Percentiles rank a stretch among this genome's conserved stretches.
phyloP scores from a whole-genome alignment of 129 eudicot species.

The Centrapalus pauciflorus region DNA sequence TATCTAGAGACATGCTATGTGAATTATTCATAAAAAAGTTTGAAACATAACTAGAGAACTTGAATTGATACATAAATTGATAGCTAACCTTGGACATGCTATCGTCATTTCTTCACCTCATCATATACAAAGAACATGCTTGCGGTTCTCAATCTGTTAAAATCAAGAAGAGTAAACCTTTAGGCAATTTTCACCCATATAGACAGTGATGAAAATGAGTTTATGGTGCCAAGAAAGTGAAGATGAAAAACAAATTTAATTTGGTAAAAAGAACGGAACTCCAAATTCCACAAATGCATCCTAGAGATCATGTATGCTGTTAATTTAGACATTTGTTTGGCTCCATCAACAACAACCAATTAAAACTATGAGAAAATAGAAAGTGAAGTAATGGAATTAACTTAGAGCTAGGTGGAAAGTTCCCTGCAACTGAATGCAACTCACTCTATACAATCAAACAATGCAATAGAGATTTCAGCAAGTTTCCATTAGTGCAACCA shows the following conservation, averaged over 20 bases:
- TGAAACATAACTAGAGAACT: background rate
- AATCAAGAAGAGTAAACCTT: background rate
- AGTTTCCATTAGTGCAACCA: too few species aligned
- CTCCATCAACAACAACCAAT: background rate
- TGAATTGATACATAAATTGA: background rate
- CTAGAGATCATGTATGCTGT: background rate
- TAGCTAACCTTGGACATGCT: background rate
- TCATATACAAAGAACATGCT: background rate
- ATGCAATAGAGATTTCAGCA: too few species aligned
- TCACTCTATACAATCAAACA: background rate
- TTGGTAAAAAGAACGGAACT: background rate
- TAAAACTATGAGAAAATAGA: background rate
- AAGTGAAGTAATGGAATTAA: background rate
- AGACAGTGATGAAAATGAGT: background rate
- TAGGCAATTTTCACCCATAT: background rate
- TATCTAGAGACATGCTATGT: background rate
- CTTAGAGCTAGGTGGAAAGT: conserved; percentile 13
- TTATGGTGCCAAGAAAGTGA: background rate
- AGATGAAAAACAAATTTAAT: background rate
- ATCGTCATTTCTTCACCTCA: background rate
- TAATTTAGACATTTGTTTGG: background rate
- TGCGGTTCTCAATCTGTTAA: background rate
- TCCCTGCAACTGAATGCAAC: background rate
- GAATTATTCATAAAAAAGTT: background rate
- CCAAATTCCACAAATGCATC: background rate